Evolutionary conservation across 371 early-diverging fungal genomes (phyloP).

Genomic region (Basidiobolus meristosporus): DNA sequence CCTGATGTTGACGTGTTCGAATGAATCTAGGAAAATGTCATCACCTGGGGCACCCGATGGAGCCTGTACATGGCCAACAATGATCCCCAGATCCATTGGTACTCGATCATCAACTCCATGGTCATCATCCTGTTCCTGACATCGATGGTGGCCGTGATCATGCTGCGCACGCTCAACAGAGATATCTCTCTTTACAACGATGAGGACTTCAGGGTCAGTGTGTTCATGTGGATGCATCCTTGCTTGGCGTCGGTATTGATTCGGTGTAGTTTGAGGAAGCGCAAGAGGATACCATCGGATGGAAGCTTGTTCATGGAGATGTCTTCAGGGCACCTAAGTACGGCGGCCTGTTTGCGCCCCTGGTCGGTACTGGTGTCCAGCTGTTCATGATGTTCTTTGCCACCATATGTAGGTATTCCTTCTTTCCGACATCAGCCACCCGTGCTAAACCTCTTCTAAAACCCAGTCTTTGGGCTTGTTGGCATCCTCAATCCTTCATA

Average conservation of each 20-base stretch:
- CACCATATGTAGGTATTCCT: slow-evolving; percentile 15
- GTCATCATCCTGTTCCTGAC: slow-evolving; percentile 56
- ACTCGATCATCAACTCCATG: slow-evolving; percentile 51
- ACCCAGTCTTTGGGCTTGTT: slow-evolving; percentile 40
- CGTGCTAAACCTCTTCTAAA: neutral
- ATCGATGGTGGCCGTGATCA: slow-evolving; percentile 70
- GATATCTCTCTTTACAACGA: slow-evolving; percentile 67
- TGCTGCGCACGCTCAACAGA: slow-evolving; percentile 69
- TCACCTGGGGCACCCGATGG: slow-evolving; percentile 33
- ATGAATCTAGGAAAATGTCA: slow-evolving; percentile 9
- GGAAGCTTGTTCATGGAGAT: slow-evolving; percentile 88
- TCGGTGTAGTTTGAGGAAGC: slow-evolving; percentile 29
- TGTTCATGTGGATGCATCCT: neutral
- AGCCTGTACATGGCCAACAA: slow-evolving; percentile 17
- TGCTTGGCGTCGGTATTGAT: neutral
- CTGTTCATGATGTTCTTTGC: slow-evolving; percentile 32
- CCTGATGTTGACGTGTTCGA: neutral
- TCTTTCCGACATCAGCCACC: neutral
- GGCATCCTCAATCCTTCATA: slow-evolving; percentile 67
- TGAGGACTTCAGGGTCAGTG: slow-evolving; percentile 22
- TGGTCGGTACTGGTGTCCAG: slow-evolving; percentile 68
- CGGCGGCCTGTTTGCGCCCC: slow-evolving; percentile 36
- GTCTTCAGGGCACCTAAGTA: slow-evolving; percentile 52
- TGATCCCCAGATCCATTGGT: slow-evolving; percentile 26
- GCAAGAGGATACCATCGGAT: slow-evolving; percentile 74